A percentile compares a stretch with the other conserved stretches of the same genome.
Conservation (phyloP, 176 grass and related monocot genomes). For the Leersia perrieri region DNA sequence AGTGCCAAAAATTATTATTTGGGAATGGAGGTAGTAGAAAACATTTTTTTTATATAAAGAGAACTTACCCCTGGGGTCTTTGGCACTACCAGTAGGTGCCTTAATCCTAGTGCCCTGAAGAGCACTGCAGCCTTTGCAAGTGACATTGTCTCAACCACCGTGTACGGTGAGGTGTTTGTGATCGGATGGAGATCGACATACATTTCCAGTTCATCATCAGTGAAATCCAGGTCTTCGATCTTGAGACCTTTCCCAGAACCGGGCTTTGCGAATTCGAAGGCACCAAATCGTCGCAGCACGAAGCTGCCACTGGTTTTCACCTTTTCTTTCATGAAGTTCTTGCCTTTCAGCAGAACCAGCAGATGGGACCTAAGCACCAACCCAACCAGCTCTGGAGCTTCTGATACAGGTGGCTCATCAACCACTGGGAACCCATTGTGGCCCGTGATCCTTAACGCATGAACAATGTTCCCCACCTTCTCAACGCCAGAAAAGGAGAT, state of each 20-base stretch:
- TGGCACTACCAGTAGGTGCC: constrained; percentile 84
- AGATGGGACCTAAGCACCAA: constrained; percentile 83
- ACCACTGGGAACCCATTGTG: constrained; percentile 93
- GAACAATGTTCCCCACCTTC: constrained; percentile 66
- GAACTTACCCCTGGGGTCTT: constrained; percentile 79
- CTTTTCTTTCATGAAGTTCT: constrained; percentile 65
- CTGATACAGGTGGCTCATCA: constrained; percentile 76
- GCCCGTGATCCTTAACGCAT: constrained; percentile 69
- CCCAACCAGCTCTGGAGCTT: constrained; percentile 73
- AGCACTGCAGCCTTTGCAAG: constrained; percentile 86
- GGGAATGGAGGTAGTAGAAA: not conserved
- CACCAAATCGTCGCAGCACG: constrained; percentile 50
- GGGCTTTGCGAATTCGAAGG: constrained; percentile 71
- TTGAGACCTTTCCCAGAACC: constrained; percentile 88
- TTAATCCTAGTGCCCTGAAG: constrained; percentile 71
- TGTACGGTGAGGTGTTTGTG: constrained; percentile 86
- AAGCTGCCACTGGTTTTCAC: constrained; percentile 47
- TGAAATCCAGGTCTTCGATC: constrained; percentile 69
- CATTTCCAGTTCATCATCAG: constrained; percentile 89
- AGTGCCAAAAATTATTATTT: not conserved
- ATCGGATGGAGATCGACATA: constrained; percentile 81
- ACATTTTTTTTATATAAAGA: not conserved
- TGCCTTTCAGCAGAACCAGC: constrained; percentile 66
- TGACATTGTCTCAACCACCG: constrained; percentile 87
- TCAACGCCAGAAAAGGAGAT: constrained; percentile 79